Percentiles rank a stretch among this genome's conserved stretches.
phyloP scores from a whole-genome alignment of 2,329 filamentous ascomycete genomes.

The Fusarium odoratissimum region DNA sequence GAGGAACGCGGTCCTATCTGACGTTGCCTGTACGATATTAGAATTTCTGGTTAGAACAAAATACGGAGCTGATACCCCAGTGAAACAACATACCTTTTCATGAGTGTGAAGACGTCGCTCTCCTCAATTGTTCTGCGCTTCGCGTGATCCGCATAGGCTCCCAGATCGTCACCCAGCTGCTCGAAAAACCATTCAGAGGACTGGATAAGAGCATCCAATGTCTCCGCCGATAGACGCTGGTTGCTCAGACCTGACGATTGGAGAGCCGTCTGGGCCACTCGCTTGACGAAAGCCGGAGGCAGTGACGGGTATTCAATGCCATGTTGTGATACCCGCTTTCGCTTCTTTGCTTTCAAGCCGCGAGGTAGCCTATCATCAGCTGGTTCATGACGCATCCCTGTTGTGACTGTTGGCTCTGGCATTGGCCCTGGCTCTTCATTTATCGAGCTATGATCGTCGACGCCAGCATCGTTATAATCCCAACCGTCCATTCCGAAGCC shows the following conservation, averaged over 20 bases:
- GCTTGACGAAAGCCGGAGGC: conserved; percentile 78
- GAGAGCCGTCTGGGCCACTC: conserved; percentile 76
- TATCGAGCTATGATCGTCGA: conserved; percentile 44
- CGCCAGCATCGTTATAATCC: conserved; percentile 29
- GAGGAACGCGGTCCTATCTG: conserved; percentile 78
- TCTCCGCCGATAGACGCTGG: conserved; percentile 77
- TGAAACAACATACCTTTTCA: conserved; percentile 75
- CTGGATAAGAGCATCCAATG: conserved; percentile 78
- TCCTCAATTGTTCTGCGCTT: conserved; percentile 88
- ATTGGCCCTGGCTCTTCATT: conserved; percentile 29
- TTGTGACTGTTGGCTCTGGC: conserved; percentile 17
- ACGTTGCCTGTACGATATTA: conserved; percentile 73
- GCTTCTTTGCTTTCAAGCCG: conserved; percentile 45
- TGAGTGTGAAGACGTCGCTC: conserved; percentile 82
- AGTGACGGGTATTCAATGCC: conserved; percentile 82
- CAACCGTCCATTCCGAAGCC: conserved; percentile 33
- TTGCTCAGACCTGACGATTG: conserved; percentile 74
- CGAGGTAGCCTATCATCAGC: conserved; percentile 29
- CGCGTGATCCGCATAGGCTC: conserved; percentile 83
- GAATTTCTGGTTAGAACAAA: conserved; percentile 40
- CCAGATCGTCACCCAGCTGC: conserved; percentile 83
- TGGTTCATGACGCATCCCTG: background rate
- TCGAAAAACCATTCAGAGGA: conserved; percentile 94
- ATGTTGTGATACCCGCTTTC: conserved; percentile 70
- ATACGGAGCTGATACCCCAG: conserved; percentile 39